A percentile compares a stretch with the other conserved stretches of the same genome.
Evolutionary conservation across 2,329 filamentous ascomycete species (phyloP).

Genomic region (Fusarium tricinctum): DNA sequence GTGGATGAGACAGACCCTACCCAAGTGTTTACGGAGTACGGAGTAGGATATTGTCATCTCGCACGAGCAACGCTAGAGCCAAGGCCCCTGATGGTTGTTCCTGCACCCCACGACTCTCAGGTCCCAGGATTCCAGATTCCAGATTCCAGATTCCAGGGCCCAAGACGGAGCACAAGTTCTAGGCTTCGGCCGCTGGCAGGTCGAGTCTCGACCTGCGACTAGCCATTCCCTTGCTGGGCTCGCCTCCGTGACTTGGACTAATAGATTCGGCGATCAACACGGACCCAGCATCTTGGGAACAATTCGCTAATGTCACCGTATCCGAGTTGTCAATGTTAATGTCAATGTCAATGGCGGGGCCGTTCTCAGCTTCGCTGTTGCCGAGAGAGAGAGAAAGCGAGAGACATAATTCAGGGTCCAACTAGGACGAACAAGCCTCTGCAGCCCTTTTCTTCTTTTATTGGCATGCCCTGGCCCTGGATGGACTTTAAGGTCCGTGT

Average conservation of each 20-base stretch:
- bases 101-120: slow-evolving; percentile 29
- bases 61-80: no score
- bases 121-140: no score
- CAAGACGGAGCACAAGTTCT: slow-evolving; percentile 26
- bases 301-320: slow-evolving; percentile 11
- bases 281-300: slow-evolving; percentile 11
- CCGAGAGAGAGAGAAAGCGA: slow-evolving; percentile 19
- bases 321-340: no score
- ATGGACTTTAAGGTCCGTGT: slow-evolving; percentile 22
- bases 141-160: not conserved
- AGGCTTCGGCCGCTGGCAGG: slow-evolving; percentile 25
- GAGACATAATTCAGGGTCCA: slow-evolving; percentile 37
- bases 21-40: not conserved
- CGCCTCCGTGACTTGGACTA: slow-evolving; percentile 16
- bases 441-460: slow-evolving; percentile 2
- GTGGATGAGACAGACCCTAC: not conserved
- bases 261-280: slow-evolving; percentile 17
- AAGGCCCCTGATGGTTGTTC: not conserved
- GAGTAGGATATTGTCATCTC: not conserved
- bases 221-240: slow-evolving; percentile 21
- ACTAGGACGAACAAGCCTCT: slow-evolving; percentile 16
- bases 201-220: slow-evolving; percentile 16
- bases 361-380: slow-evolving; percentile 18
- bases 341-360: slow-evolving; percentile 4
- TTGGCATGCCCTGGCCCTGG: no score